Percentiles rank a stretch among this genome's conserved stretches.
phyloP scores from a whole-genome alignment of 1,284 basidiomycete species.

The Rhizopogon hawkerae region DNA sequence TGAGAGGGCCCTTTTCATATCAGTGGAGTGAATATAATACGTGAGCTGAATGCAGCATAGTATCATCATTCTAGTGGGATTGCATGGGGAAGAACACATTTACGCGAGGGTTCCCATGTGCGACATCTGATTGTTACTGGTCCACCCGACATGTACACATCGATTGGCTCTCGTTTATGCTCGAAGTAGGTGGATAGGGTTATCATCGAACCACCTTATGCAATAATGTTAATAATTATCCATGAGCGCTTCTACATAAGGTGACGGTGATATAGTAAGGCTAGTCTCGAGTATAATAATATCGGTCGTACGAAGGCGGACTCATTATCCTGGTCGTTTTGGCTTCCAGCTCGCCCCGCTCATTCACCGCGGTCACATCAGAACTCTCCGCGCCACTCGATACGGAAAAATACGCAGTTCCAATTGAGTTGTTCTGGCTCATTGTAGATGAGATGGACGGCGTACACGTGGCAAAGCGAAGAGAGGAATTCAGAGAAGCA shows the following conservation, averaged over 20 bases:
- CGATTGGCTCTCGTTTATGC: too few species aligned
- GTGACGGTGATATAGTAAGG: neutral
- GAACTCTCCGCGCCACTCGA: slow-evolving; percentile 17
- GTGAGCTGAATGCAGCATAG: neutral
- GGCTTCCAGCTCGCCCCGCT: slow-evolving; percentile 22
- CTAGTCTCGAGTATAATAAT: slow-evolving; percentile 10
- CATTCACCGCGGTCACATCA: slow-evolving; percentile 16
- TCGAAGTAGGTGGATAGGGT: neutral
- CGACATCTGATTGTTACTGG: too few species aligned
- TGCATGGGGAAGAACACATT: too few species aligned
- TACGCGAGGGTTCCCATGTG: too few species aligned
- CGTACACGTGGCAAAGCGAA: slow-evolving; percentile 14
- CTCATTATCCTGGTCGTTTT: slow-evolving; percentile 1
- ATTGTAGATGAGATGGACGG: slow-evolving; percentile 10
- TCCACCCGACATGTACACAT: too few species aligned
- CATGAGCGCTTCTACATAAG: neutral
- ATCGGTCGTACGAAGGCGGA: slow-evolving; percentile 9
- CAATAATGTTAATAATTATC: neutral
- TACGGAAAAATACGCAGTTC: slow-evolving; percentile 22
- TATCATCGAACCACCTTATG: neutral
- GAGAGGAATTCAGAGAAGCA: slow-evolving; percentile 21
- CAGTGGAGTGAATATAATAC: neutral
- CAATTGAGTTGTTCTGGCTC: slow-evolving; percentile 13
- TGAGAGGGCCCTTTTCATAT: neutral
- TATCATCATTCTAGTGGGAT: neutral